Conservation (phyloP, 2,329 filamentous ascomycete genomes). For the Coniochaeta prunicola region DNA sequence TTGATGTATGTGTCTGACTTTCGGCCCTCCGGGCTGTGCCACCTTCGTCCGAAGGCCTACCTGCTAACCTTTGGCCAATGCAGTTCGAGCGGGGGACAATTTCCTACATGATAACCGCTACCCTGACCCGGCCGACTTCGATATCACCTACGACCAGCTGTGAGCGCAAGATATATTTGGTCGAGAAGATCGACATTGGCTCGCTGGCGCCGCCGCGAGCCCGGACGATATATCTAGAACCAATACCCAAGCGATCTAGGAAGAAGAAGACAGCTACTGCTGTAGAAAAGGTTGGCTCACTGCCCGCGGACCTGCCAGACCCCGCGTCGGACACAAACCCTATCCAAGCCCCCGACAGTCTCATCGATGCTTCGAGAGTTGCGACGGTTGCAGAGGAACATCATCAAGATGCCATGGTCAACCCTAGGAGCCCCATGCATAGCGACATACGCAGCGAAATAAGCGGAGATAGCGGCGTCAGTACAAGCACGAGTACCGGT, state of each 20-base stretch:
- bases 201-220: slow-evolving; percentile 66
- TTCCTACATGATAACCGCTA: slow-evolving; percentile 84
- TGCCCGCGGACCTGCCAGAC: slow-evolving; percentile 25
- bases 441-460: slow-evolving; percentile 59
- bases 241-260: slow-evolving; percentile 65
- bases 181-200: slow-evolving; percentile 81
- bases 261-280: slow-evolving; percentile 47
- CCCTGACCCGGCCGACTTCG: slow-evolving; percentile 79
- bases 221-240: slow-evolving; percentile 79
- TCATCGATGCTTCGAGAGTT: slow-evolving; percentile 32
- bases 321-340: slow-evolving; percentile 29
- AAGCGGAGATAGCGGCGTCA: slow-evolving; percentile 56
- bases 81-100: slow-evolving; percentile 95
- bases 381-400: slow-evolving; percentile 29
- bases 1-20: slow-evolving; percentile 62
- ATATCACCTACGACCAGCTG: slow-evolving; percentile 75
- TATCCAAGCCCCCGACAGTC: slow-evolving; percentile 25
- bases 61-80: background rate
- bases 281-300: slow-evolving; percentile 29
- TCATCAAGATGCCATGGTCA: slow-evolving; percentile 26
- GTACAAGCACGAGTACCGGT: slow-evolving; percentile 56
- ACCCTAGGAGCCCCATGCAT: slow-evolving; percentile 32
- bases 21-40: background rate
- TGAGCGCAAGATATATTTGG: slow-evolving; percentile 71
- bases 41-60: background rate